Evolutionary conservation across 257 asterid species (phyloP), one percentile per base, ranked within the genome.

Genomic region (Nemophila menziesii): DNA sequence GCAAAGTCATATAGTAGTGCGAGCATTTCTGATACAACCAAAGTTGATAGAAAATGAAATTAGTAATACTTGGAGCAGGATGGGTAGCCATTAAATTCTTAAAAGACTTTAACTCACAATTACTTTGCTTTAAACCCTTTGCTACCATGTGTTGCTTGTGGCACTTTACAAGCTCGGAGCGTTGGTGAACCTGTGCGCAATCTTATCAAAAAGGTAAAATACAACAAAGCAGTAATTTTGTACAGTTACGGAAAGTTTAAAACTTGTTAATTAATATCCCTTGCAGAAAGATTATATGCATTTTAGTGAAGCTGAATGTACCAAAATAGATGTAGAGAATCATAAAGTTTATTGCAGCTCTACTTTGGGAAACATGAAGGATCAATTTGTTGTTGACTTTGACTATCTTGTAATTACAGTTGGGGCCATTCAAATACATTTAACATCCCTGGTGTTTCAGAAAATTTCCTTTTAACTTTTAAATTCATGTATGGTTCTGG

Each of bases 11-110:
- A 69, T 11, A 52, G 58, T 47, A 74, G 67, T 46, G n/a, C 48
- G 46, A 64, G 52, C 41, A 15, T 43, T 52, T 63, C 52, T 33
- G 61, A 54, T 57, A 19, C 71, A 39, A 36, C 61, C 8, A 92
- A 48, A 54, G 52, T 65, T 43, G 67, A 52, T 41, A 80, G 69
- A 84, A 76, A 57, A 89, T 83, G 68, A 73, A 69, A 62, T 85
- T 89, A 51, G 94, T 89, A 46, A 92, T 89, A 39, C 92, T 89
- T 44, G 98, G 98, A 70, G 78, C 97, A 69, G 97, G 95, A 52
- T 89, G 97, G 97, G 97, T 92, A 27, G 95, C 92, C 59, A 76
- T 84, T 18, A 84, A 93, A 61, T 89, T 84, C 62, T 61, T 89
- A 77, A 84, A 70, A 68, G 73, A 58, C 63, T 69, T 84, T 95